Percentiles rank a stretch among this genome's conserved stretches.
These are phyloP conservation scores for Cercophora samala DNA, from an alignment of 495 filamentous ascomycete species.

Conservation along the genomic window DNA sequence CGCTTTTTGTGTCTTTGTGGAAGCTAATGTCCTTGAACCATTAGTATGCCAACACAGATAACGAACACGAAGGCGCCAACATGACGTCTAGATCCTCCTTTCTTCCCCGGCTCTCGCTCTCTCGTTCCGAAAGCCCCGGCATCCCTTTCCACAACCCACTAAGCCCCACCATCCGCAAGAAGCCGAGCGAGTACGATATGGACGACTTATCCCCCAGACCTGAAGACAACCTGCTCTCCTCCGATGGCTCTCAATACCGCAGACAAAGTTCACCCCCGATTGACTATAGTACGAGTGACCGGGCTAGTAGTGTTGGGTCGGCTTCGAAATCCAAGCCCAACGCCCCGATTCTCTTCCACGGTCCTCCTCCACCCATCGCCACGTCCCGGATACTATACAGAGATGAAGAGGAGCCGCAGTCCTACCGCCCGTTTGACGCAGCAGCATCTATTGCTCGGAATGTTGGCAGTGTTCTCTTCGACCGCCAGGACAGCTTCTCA, in stretches of 20 bases:
- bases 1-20: background rate
- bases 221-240: constrained; percentile 34
- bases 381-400: constrained; percentile 29
- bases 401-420: constrained; percentile 31
- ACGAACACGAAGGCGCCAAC: background rate
- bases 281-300: constrained; percentile 20
- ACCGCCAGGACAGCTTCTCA: constrained; percentile 19
- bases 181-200: constrained; percentile 43
- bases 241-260: constrained; percentile 6
- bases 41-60: background rate
- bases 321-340: constrained; percentile 24
- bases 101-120: constrained; percentile 30
- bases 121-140: constrained; percentile 23
- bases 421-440: constrained; percentile 2
- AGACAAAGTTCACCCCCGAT: constrained; percentile 2
- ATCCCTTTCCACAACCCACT: constrained; percentile 29
- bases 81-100: constrained; percentile 30
- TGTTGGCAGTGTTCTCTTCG: constrained; percentile 35
- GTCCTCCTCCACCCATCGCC: constrained; percentile 36
- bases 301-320: constrained; percentile 20
- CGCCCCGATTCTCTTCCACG: constrained; percentile 29
- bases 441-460: constrained; percentile 25
- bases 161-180: constrained; percentile 28
- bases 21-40: background rate
- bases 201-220: constrained; percentile 42